A percentile compares a stretch with the other conserved stretches of the same genome.
Evolutionary conservation across 1,284 basidiomycete species (phyloP).

Genomic region (Leccinum subrobustum): DNA sequence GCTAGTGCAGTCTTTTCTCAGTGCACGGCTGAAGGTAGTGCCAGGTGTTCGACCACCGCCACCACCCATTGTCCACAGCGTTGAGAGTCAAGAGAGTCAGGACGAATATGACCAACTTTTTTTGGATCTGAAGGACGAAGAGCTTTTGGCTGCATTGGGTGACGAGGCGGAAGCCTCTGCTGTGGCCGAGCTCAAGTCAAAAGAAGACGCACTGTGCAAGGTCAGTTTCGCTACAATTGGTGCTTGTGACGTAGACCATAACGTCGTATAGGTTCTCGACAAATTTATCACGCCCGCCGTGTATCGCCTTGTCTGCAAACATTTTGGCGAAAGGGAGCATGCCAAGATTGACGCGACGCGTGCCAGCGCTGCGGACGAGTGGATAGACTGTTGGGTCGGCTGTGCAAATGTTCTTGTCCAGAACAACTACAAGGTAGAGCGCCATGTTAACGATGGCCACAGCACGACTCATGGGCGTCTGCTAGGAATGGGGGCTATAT

Average conservation of each 20-base stretch:
- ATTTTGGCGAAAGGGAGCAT: conserved; percentile 39
- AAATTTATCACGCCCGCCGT: conserved; percentile 56
- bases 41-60: conserved; percentile 45
- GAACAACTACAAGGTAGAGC: conserved; percentile 49
- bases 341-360: conserved; percentile 32
- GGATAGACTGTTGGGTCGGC: conserved; percentile 79
- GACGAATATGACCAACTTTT: conserved; percentile 61
- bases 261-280: conserved; percentile 49
- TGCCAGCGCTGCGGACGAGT: conserved; percentile 42
- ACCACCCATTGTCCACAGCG: conserved; percentile 22
- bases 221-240: conserved; percentile 29
- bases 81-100: conserved; percentile 70
- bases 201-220: conserved; percentile 44
- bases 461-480: conserved; percentile 5
- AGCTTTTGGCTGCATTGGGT: conserved; percentile 52
- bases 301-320: conserved; percentile 60
- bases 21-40: conserved; percentile 53
- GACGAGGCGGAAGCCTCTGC: conserved; percentile 30
- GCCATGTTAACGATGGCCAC: conserved; percentile 12
- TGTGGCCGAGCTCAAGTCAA: conserved; percentile 32
- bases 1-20: conserved; percentile 64
- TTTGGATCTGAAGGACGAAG: conserved; percentile 61
- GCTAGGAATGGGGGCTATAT: conserved; percentile 66
- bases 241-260: not conserved
- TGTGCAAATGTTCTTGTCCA: conserved; percentile 69